These are phyloP conservation scores for Hericium rajendrae DNA, from an alignment of 768 basidiomycete genomes.

Conservation along the genomic window DNA sequence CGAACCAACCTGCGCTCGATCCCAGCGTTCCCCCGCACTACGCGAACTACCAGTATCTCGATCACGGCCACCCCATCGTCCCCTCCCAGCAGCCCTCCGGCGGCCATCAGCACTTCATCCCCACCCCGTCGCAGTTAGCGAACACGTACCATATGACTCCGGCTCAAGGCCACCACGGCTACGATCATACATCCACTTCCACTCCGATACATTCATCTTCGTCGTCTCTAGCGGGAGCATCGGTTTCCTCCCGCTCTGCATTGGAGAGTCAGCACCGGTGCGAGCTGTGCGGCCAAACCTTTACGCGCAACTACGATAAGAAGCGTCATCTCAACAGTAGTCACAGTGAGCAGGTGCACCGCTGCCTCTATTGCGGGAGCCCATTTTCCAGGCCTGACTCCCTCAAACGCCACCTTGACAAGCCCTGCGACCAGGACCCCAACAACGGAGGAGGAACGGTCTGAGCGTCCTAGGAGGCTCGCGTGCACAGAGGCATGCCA, in stretches of 20 bases:
- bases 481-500: too few species aligned
- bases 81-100: constrained; percentile 8
- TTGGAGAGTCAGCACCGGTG: constrained; percentile 48
- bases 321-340: constrained; percentile 77
- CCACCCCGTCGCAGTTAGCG: constrained; percentile 7
- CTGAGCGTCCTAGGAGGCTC: neutral
- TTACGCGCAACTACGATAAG: constrained; percentile 72
- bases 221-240: constrained; percentile 11
- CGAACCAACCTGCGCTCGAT: neutral
- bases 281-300: constrained; percentile 60
- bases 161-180: neutral
- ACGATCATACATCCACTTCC: neutral
- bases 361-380: constrained; percentile 65
- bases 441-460: constrained; percentile 3
- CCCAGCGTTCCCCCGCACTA: constrained; percentile 11
- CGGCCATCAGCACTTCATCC: neutral
- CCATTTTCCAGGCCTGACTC: constrained; percentile 75
- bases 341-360: constrained; percentile 52
- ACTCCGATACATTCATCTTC: neutral
- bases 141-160: neutral
- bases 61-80: constrained; percentile 11
- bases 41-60: constrained; percentile 10
- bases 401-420: constrained; percentile 74
- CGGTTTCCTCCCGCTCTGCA: constrained; percentile 16
- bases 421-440: constrained; percentile 56